Percentiles rank a stretch among this genome's conserved stretches.
Evolutionary conservation across 169 alveolate species (phyloP).

Genomic region (Plasmodium inui): DNA sequence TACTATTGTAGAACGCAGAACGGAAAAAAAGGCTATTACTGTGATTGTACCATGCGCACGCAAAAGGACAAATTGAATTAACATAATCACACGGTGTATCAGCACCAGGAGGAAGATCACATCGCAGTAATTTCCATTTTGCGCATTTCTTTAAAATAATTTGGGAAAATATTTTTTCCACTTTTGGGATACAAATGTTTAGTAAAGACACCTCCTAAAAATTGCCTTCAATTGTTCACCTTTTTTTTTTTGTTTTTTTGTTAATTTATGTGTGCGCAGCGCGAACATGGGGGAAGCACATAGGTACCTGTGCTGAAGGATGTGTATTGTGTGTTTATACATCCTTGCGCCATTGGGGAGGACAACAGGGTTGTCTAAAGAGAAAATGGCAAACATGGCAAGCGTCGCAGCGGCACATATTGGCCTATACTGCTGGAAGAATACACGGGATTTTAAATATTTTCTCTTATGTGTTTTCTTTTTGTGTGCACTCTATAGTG

Average conservation of each 20-base stretch:
- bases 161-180: background rate
- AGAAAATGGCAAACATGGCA: background rate
- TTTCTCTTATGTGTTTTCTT: background rate
- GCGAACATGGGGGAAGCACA: background rate
- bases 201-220: background rate
- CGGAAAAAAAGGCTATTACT: background rate
- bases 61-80: background rate
- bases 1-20: background rate
- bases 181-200: background rate
- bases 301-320: background rate
- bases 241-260: background rate
- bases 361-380: background rate
- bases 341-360: background rate
- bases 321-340: background rate
- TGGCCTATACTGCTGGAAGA: background rate
- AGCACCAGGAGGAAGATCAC: background rate
- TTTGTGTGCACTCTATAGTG: background rate
- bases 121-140: background rate
- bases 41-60: background rate
- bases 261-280: background rate
- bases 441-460: background rate
- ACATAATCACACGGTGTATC: background rate
- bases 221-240: background rate
- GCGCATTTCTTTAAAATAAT: background rate
- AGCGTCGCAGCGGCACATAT: background rate